phyloP scores from a whole-genome alignment of 1,284 basidiomycete species.

The Mycosarcoma maydis region DNA sequence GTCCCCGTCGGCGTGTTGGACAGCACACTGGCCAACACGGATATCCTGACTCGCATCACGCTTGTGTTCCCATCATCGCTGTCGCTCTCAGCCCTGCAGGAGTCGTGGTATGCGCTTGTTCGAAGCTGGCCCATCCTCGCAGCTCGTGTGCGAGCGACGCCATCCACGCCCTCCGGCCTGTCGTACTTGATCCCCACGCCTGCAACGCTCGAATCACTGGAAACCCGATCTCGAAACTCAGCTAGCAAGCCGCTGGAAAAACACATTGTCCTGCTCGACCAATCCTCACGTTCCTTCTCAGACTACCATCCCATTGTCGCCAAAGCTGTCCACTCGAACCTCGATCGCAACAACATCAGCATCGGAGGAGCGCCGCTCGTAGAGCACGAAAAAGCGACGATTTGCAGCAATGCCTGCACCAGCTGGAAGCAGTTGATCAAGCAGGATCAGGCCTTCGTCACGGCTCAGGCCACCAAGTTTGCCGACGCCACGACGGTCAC shows the following conservation, averaged over 20 bases:
- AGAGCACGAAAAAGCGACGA: slow-evolving; percentile 2
- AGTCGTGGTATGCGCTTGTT: slow-evolving; percentile 20
- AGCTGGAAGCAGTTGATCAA: slow-evolving; percentile 13
- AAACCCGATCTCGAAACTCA: slow-evolving; percentile 4
- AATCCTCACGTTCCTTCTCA: slow-evolving; percentile 5
- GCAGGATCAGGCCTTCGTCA: slow-evolving; percentile 19
- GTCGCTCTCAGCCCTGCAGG: slow-evolving; percentile 4
- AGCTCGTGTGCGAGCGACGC: slow-evolving; percentile 17
- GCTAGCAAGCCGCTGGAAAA: neutral
- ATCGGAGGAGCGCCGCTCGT: slow-evolving; percentile 10
- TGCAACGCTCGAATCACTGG: slow-evolving; percentile 1
- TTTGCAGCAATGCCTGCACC: slow-evolving; percentile 13
- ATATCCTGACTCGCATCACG: slow-evolving; percentile 24
- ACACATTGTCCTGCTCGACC: slow-evolving; percentile 14
- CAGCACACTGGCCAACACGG: slow-evolving; percentile 1
- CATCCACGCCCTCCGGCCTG: slow-evolving; percentile 10
- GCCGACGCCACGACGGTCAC: slow-evolving; percentile 15
- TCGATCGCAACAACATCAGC: neutral
- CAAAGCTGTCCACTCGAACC: neutral
- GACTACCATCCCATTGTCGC: slow-evolving; percentile 19
- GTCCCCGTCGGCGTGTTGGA: neutral
- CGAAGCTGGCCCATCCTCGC: slow-evolving; percentile 27
- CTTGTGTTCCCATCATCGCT: slow-evolving; percentile 9
- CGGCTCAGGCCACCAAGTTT: slow-evolving; percentile 22
- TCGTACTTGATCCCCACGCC: slow-evolving; percentile 13